A percentile compares a stretch with the other conserved stretches of the same genome.
phyloP scores from a whole-genome alignment of 2,329 filamentous ascomycete genomes.

The Diaporthe australafricana region DNA sequence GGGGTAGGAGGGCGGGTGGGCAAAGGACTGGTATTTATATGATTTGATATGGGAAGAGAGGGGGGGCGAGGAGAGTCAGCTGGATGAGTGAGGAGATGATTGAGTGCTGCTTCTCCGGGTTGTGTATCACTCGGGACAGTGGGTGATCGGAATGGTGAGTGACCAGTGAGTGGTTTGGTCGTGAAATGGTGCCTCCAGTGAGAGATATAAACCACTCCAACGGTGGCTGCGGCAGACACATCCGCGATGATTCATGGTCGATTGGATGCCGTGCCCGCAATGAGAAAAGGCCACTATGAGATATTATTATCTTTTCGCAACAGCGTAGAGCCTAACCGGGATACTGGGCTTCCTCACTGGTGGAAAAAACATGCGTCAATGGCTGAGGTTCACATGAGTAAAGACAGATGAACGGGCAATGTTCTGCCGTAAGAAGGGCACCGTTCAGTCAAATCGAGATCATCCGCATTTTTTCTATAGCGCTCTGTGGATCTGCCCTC shows the following conservation, averaged over 20 bases:
- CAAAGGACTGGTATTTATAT: not conserved
- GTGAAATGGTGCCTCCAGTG: too few relatives aligned
- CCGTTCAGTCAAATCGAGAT: not conserved
- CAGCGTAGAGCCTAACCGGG: too few relatives aligned
- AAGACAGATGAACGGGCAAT: not conserved
- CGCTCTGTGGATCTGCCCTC: not conserved
- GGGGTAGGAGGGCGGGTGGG: not conserved
- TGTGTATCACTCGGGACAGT: not conserved
- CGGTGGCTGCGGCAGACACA: not conserved
- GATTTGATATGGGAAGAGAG: fast-evolving
- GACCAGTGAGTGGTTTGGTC: not conserved
- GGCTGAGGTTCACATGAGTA: too few relatives aligned
- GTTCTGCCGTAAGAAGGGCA: not conserved
- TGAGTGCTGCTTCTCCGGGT: not conserved
- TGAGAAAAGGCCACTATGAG: too few relatives aligned
- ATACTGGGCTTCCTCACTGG: too few relatives aligned
- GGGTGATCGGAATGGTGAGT: not conserved
- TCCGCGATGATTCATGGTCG: too few relatives aligned
- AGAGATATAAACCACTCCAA: too few relatives aligned
- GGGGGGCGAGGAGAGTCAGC: fast-evolving
- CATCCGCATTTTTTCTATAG: slow-evolving; percentile 5
- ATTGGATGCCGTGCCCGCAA: too few relatives aligned
- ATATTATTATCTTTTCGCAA: too few relatives aligned
- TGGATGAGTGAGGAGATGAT: not conserved
- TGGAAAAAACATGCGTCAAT: too few relatives aligned